Evolutionary conservation across 352 stramenopile species (phyloP).

Genomic region (Globisporangium cederbergense): DNA sequence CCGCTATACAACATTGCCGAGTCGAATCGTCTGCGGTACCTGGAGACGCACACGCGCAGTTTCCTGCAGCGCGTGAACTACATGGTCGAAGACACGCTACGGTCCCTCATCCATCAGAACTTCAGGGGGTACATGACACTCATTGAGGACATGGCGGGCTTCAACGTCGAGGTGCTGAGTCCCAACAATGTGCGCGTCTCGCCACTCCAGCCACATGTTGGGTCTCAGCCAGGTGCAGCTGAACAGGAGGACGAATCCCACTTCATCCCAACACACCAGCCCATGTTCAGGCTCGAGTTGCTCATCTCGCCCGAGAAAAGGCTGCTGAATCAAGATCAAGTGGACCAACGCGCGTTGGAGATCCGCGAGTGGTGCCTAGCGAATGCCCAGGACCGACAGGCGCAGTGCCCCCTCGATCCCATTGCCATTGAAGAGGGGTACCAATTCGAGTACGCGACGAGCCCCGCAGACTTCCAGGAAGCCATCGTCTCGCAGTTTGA

Average conservation of each 20-base stretch:
- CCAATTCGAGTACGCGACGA: conserved; percentile 80
- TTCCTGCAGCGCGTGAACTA: conserved; percentile 82
- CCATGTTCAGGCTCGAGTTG: conserved; percentile 72
- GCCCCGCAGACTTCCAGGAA: conserved; percentile 60
- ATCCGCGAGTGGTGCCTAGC: conserved; percentile 66
- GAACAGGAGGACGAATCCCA: background rate
- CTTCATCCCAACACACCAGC: conserved; percentile 36
- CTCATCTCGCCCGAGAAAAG: conserved; percentile 54
- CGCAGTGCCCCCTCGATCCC: conserved; percentile 53
- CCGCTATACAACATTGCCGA: conserved; percentile 61
- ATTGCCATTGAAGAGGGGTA: conserved; percentile 42
- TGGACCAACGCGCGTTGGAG: conserved; percentile 43
- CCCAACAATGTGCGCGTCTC: conserved; percentile 43
- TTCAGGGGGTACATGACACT: conserved; percentile 66
- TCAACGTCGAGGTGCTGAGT: conserved; percentile 46
- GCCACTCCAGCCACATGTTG: background rate
- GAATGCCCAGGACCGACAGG: conserved; percentile 45
- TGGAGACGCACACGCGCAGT: conserved; percentile 42
- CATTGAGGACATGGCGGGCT: conserved; percentile 67
- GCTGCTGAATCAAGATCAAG: conserved; percentile 51
- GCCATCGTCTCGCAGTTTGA: conserved; percentile 79
- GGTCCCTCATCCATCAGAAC: conserved; percentile 56
- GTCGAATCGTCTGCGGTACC: conserved; percentile 66
- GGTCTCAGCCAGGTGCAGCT: background rate
- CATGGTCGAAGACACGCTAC: conserved; percentile 76